Evolutionary conservation across 257 asterid genomes (phyloP).

Genomic region (Solanum okadae): DNA sequence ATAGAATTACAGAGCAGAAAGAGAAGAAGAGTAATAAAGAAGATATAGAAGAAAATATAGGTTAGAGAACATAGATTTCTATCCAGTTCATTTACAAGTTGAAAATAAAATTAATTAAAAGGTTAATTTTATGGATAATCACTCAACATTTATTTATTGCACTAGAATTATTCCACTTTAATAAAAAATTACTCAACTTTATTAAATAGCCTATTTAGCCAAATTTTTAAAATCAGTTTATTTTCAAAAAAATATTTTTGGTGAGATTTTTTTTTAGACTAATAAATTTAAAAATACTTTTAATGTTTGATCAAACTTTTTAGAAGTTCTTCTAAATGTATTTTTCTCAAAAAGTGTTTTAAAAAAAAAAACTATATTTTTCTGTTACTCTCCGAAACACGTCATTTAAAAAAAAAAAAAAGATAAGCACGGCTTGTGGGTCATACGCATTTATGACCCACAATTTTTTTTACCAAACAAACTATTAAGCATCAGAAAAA

Average conservation of each 20-base stretch:
- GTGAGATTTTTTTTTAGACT: too few species aligned
- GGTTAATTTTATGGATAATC: neutral
- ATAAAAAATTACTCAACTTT: neutral
- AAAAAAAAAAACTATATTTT: too few species aligned
- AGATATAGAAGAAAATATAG: too few species aligned
- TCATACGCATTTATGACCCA: neutral
- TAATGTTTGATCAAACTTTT: too few species aligned
- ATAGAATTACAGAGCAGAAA: neutral
- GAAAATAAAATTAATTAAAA: neutral
- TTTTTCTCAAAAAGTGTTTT: too few species aligned
- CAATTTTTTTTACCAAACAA: neutral
- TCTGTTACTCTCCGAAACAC: neutral
- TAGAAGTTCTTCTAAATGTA: too few species aligned
- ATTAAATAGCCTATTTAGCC: neutral
- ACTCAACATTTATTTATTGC: neutral
- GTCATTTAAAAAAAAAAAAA: too few species aligned
- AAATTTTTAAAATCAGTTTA: too few species aligned
- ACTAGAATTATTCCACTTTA: neutral
- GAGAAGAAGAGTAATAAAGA: neutral
- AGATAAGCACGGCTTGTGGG: neutral
- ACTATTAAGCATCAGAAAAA: neutral
- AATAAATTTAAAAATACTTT: too few species aligned
- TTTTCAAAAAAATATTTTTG: neutral
- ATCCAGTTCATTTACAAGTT: neutral
- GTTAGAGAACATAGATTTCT: neutral